Percentiles rank a stretch among this genome's conserved stretches.
Evolutionary conservation across 768 basidiomycete species (phyloP).

Genomic region (Trichaptum fuscoviolaceum): DNA sequence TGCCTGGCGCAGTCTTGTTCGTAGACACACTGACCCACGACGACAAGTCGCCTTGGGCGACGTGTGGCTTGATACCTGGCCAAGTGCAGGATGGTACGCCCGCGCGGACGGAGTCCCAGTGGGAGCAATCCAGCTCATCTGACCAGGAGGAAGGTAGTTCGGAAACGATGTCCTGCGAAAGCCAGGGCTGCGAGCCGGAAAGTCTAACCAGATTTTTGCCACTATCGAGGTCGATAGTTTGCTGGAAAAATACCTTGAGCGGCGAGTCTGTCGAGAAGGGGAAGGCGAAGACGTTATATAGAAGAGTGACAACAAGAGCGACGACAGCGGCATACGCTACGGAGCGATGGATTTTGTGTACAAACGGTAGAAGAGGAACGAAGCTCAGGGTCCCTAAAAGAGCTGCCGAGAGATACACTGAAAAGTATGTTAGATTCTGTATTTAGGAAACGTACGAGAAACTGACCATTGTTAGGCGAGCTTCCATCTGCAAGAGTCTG

Average conservation of each 20-base stretch:
- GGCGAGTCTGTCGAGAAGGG: constrained; percentile 62
- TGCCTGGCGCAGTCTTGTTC: constrained; percentile 34
- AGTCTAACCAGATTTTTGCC: constrained; percentile 21
- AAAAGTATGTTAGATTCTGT: not conserved
- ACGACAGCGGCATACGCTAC: constrained; percentile 32
- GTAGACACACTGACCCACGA: constrained; percentile 42
- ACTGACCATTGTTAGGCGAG: constrained; percentile 42
- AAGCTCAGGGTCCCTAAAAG: constrained; percentile 45
- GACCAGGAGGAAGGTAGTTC: constrained; percentile 47
- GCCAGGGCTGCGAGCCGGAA: constrained; percentile 16
- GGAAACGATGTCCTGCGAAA: constrained; percentile 30
- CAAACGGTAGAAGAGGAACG: constrained; percentile 62
- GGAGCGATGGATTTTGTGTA: constrained; percentile 41
- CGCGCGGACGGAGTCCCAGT: constrained; percentile 14
- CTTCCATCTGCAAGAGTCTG: constrained; percentile 66
- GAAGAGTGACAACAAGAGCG: constrained; percentile 38
- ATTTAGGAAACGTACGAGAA: constrained; percentile 6
- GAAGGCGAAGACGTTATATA: constrained; percentile 42
- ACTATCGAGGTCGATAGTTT: constrained; percentile 42
- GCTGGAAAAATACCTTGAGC: constrained; percentile 68
- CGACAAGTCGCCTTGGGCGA: constrained; percentile 7
- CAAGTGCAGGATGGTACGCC: constrained; percentile 47
- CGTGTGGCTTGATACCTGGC: constrained; percentile 36
- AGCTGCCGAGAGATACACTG: constrained; percentile 48
- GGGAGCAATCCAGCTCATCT: constrained; percentile 28